phyloP scores from a whole-genome alignment of 2,329 filamentous ascomycete genomes.

The Monilinia laxa region DNA sequence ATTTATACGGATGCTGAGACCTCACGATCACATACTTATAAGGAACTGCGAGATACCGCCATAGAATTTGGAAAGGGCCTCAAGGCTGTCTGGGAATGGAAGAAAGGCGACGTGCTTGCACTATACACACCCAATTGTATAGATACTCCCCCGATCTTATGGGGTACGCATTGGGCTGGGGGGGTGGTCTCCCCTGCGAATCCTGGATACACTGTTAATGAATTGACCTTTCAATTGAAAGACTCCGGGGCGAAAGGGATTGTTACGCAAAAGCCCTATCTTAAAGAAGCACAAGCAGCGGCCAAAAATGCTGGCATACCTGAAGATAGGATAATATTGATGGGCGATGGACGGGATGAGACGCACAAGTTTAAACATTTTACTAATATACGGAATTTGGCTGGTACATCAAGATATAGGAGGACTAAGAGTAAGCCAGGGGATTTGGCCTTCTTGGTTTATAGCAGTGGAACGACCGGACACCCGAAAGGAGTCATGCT shows the following conservation, averaged over 20 bases:
- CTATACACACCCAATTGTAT: constrained; percentile 85
- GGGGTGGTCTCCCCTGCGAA: constrained; percentile 83
- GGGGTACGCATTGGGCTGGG: constrained; percentile 81
- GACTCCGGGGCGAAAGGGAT: constrained; percentile 74
- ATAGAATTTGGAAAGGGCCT: constrained; percentile 79
- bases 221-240: constrained; percentile 80
- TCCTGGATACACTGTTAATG: constrained; percentile 78
- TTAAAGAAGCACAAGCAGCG: constrained; percentile 65
- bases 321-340: constrained; percentile 68
- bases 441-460: constrained; percentile 82
- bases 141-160: constrained; percentile 74
- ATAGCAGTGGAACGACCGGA: constrained; percentile 86
- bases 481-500: constrained; percentile 90
- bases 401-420: constrained; percentile 57
- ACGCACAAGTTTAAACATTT: constrained; percentile 67
- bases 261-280: constrained; percentile 67
- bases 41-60: constrained; percentile 63
- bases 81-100: constrained; percentile 71
- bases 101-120: constrained; percentile 78
- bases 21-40: constrained; percentile 66
- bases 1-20: constrained; percentile 77
- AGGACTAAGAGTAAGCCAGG: constrained; percentile 64
- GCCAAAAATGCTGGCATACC: constrained; percentile 69
- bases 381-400: constrained; percentile 64
- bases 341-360: constrained; percentile 68